Conservation (phyloP, 2,329 filamentous ascomycete species). For the Coniochaeta ligniaria region DNA sequence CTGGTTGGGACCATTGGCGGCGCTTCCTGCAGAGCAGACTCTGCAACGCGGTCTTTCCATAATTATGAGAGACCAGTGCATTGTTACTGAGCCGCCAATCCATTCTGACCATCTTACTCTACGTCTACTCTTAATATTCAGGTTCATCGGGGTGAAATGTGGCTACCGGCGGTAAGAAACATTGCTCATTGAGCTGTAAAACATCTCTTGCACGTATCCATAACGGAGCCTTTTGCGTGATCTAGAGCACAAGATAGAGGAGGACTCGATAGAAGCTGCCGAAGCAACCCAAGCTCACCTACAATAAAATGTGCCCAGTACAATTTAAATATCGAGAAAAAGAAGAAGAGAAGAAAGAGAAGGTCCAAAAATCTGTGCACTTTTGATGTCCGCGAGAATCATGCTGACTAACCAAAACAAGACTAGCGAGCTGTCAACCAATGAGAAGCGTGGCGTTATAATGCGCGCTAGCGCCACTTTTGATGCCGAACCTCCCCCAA, state of each 20-base stretch:
- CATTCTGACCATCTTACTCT: too few species aligned
- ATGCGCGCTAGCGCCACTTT: slow-evolving; percentile 1
- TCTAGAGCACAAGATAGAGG: slow-evolving; percentile 71
- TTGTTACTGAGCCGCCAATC: too few species aligned
- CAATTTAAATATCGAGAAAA: slow-evolving; percentile 46
- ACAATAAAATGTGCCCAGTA: slow-evolving; percentile 67
- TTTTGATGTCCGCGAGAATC: neutral
- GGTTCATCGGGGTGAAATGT: slow-evolving; percentile 35
- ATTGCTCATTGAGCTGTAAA: slow-evolving; percentile 49
- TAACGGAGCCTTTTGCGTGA: slow-evolving; percentile 51
- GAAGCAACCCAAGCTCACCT: slow-evolving; percentile 53
- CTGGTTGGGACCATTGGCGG: too few species aligned
- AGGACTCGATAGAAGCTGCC: slow-evolving; percentile 52
- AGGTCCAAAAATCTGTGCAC: slow-evolving; percentile 15
- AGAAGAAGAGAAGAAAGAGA: slow-evolving; percentile 23
- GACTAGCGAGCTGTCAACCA: neutral
- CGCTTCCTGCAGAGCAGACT: too few species aligned
- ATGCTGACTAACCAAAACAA: neutral
- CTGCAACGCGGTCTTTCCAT: too few species aligned
- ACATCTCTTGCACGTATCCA: slow-evolving; percentile 61
- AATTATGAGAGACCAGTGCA: too few species aligned
- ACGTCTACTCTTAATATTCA: neutral
- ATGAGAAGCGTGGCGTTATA: neutral
- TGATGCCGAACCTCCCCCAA: neutral
- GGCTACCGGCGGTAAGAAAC: slow-evolving; percentile 70